Percentiles rank a stretch among this genome's conserved stretches.
Evolutionary conservation across 2,329 filamentous ascomycete genomes (phyloP).

Genomic region (Talaromyces sp.): DNA sequence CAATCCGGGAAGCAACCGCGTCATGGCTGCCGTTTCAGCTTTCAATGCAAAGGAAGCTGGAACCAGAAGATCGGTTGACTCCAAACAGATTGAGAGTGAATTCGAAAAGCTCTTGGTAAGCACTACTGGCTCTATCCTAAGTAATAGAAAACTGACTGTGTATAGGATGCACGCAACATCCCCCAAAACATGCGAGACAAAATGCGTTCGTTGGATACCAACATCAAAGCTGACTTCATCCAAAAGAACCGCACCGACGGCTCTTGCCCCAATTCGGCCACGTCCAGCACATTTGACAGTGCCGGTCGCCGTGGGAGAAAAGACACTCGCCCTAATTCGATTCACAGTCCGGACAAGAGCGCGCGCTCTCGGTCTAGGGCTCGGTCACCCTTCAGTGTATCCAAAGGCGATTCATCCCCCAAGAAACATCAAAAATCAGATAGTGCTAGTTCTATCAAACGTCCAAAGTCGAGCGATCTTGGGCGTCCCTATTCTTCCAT

Average conservation of each 20-base stretch:
- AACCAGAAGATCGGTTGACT: slow-evolving; percentile 42
- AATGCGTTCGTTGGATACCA: slow-evolving; percentile 83
- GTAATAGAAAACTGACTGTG: slow-evolving; percentile 17
- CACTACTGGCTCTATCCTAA: slow-evolving; percentile 52
- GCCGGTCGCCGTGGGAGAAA: slow-evolving; percentile 36
- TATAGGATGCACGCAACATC: slow-evolving; percentile 83
- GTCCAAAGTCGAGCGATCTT: slow-evolving; percentile 67
- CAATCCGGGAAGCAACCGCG: slow-evolving; percentile 48
- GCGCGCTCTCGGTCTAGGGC: slow-evolving; percentile 55
- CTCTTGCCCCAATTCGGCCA: slow-evolving; percentile 40
- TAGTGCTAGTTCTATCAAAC: slow-evolving; percentile 59
- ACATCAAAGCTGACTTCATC: slow-evolving; percentile 94
- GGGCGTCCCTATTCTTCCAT: slow-evolving; percentile 60
- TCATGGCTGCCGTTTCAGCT: slow-evolving; percentile 61
- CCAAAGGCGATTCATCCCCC: slow-evolving; percentile 62
- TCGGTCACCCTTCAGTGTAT: slow-evolving; percentile 69
- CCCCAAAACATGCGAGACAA: slow-evolving; percentile 90
- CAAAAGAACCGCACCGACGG: slow-evolving; percentile 75
- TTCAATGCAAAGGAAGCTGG: slow-evolving; percentile 54
- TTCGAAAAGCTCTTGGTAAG: slow-evolving; percentile 59
- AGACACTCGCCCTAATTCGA: slow-evolving; percentile 32
- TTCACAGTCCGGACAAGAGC: slow-evolving; percentile 42
- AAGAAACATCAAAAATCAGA: slow-evolving; percentile 69
- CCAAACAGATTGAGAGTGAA: slow-evolving; percentile 56
- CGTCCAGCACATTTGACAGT: slow-evolving; percentile 17